Evolutionary conservation across 2,329 filamentous ascomycete species (phyloP).

Genomic region (Penicillium aurantiogriseum): DNA sequence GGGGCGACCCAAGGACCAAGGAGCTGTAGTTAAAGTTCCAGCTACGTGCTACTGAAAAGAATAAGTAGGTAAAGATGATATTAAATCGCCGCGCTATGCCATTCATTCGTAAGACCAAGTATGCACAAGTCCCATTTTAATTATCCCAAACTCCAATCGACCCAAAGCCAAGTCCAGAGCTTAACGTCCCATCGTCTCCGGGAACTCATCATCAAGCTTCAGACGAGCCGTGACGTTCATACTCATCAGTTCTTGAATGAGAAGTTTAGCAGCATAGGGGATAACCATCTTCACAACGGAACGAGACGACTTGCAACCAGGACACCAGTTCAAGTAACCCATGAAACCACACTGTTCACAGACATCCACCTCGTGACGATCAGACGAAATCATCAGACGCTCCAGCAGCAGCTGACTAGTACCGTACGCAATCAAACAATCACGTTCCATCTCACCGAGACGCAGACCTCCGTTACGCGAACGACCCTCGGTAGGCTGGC

Average conservation of each 20-base stretch:
- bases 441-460: slow-evolving; percentile 97
- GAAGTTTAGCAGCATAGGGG: slow-evolving; percentile 93
- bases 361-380: slow-evolving; percentile 87
- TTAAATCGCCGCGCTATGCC: slow-evolving; percentile 31
- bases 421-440: slow-evolving; percentile 96
- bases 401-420: slow-evolving; percentile 89
- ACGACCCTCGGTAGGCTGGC: slow-evolving; percentile 93
- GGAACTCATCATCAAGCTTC: slow-evolving; percentile 92
- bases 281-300: slow-evolving; percentile 91
- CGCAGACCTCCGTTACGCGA: slow-evolving; percentile 88
- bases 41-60: neutral
- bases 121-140: slow-evolving; percentile 19
- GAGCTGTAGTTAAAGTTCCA: neutral
- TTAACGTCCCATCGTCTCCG: slow-evolving; percentile 46
- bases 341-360: slow-evolving; percentile 94
- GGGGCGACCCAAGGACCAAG: neutral
- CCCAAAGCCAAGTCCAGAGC: neutral
- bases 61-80: slow-evolving; percentile 5
- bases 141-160: slow-evolving; percentile 11
- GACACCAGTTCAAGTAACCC: slow-evolving; percentile 92
- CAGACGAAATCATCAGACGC: slow-evolving; percentile 89
- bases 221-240: slow-evolving; percentile 98
- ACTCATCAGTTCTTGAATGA: slow-evolving; percentile 93
- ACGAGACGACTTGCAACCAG: slow-evolving; percentile 81
- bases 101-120: slow-evolving; percentile 21